These are phyloP conservation scores for Neurospora sp. DNA, from an alignment of 495 filamentous ascomycete genomes.

Conservation along the genomic window DNA sequence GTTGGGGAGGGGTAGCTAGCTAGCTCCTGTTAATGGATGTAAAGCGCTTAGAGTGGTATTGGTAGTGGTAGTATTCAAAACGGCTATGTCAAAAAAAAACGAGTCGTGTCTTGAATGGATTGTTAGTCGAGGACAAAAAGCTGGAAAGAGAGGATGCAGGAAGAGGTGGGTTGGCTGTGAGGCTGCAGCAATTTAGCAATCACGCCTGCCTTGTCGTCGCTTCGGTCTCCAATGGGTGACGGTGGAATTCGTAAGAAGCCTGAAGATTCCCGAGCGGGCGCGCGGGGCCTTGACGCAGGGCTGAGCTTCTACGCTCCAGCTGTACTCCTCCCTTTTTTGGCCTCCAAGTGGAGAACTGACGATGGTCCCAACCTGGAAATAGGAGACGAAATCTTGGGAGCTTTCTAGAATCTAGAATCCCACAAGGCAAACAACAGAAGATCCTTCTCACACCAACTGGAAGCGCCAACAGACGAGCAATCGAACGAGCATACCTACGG, in stretches of 20 bases:
- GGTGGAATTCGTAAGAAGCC: conserved; percentile 29
- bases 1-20: conserved; percentile 19
- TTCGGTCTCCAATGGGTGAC: conserved; percentile 3
- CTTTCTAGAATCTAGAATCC: neutral
- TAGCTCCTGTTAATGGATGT: neutral
- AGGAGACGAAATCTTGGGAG: neutral
- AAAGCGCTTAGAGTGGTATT: conserved; percentile 1
- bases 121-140: neutral
- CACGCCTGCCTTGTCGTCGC: conserved; percentile 4
- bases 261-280: conserved; percentile 19
- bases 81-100: neutral
- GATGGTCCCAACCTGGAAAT: neutral
- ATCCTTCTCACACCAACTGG: neutral
- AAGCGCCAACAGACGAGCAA: neutral
- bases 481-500: neutral
- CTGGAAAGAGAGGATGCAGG: neutral
- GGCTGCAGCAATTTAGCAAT: conserved; percentile 14
- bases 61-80: neutral
- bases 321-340: neutral
- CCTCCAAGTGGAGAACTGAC: neutral
- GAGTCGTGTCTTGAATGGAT: neutral
- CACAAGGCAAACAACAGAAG: neutral
- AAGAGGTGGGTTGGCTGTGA: conserved; percentile 9
- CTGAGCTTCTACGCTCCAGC: conserved; percentile 1
- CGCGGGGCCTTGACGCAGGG: conserved; percentile 4